Evolutionary conservation across 768 basidiomycete genomes (phyloP).

Genomic region (Kwoniella mangroviensis): DNA sequence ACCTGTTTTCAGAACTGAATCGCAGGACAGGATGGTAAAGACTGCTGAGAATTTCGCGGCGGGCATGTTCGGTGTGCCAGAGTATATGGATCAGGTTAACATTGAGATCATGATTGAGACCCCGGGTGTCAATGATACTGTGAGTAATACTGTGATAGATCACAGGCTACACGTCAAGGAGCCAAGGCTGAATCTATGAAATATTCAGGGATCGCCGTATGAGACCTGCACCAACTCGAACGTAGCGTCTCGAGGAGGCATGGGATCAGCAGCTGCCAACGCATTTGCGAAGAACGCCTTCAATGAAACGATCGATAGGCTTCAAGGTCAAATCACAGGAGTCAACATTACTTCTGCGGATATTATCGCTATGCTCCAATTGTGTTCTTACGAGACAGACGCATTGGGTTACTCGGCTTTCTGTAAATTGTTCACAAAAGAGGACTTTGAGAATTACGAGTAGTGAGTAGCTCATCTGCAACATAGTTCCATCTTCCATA

Average conservation of each 20-base stretch:
- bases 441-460: conserved; percentile 53
- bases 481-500: background rate
- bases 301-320: conserved; percentile 39
- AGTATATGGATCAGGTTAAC: conserved; percentile 58
- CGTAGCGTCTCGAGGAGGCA: conserved; percentile 31
- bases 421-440: conserved; percentile 58
- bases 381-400: conserved; percentile 57
- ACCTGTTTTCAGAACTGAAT: conserved; percentile 66
- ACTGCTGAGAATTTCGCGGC: conserved; percentile 65
- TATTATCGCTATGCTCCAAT: conserved; percentile 52
- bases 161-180: background rate
- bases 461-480: conserved; percentile 24
- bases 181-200: background rate
- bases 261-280: conserved; percentile 43
- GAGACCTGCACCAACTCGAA: conserved; percentile 48
- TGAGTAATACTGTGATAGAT: background rate
- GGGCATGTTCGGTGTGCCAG: conserved; percentile 64
- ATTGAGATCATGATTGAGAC: conserved; percentile 55
- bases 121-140: conserved; percentile 48
- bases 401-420: conserved; percentile 55
- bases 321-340: conserved; percentile 39
- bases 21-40: conserved; percentile 64
- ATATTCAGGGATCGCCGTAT: conserved; percentile 47
- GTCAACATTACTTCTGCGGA: conserved; percentile 47
- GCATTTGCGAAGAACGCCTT: conserved; percentile 38